These are phyloP conservation scores for Ganoderma sp. DNA, from an alignment of 1,284 basidiomycete genomes.

Conservation along the genomic window DNA sequence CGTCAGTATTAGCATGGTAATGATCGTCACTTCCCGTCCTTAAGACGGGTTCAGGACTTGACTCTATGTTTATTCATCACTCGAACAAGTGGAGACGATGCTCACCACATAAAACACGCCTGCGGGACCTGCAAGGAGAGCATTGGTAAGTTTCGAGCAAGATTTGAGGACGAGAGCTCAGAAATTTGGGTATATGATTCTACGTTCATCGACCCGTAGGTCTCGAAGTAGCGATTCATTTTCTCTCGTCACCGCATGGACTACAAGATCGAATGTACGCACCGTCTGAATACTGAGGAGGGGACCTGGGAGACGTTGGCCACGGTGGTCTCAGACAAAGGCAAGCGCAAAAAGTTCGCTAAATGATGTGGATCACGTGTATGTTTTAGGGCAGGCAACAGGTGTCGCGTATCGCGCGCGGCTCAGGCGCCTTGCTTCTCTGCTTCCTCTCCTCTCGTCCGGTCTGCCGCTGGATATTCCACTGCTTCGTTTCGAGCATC, in stretches of 20 bases:
- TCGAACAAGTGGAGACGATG: slow-evolving; percentile 34
- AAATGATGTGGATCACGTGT: slow-evolving; percentile 38
- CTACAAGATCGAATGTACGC: slow-evolving; percentile 19
- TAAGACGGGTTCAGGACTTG: slow-evolving; percentile 83
- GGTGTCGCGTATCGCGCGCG: slow-evolving; percentile 24
- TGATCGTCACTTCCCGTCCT: slow-evolving; percentile 72
- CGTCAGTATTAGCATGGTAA: slow-evolving; percentile 87
- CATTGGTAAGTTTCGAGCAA: slow-evolving; percentile 21
- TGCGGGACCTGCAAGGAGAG: background rate
- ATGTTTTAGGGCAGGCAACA: slow-evolving; percentile 49
- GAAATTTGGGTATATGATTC: slow-evolving; percentile 89
- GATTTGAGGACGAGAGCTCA: slow-evolving; percentile 49
- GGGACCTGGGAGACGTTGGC: background rate
- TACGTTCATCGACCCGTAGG: slow-evolving; percentile 65
- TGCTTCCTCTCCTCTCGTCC: slow-evolving; percentile 39
- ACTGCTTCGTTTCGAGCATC: slow-evolving; percentile 32
- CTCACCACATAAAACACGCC: slow-evolving; percentile 44
- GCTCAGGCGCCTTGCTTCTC: slow-evolving; percentile 39
- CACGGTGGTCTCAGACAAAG: background rate
- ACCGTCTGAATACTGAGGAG: slow-evolving; percentile 20
- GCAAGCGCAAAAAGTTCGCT: slow-evolving; percentile 30
- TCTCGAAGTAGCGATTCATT: slow-evolving; percentile 88
- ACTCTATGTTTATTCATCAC: slow-evolving; percentile 82
- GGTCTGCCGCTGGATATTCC: slow-evolving; percentile 21
- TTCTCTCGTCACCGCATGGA: slow-evolving; percentile 60